Evolutionary conservation across 2,329 filamentous ascomycete species (phyloP).

Genomic region (Stagonosporopsis vannaccii): DNA sequence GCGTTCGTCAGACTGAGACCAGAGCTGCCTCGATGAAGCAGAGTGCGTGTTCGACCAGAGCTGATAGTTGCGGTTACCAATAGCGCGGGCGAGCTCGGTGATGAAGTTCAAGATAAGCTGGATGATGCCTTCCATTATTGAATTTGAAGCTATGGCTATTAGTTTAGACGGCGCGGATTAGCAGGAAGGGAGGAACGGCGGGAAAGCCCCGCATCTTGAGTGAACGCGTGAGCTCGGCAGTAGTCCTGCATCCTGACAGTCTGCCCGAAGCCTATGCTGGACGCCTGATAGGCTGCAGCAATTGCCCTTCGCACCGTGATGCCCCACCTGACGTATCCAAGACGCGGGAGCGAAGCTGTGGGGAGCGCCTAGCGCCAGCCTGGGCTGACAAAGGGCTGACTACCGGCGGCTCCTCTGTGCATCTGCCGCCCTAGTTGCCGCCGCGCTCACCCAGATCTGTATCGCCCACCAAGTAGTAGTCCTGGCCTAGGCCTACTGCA

Average conservation of each 20-base stretch:
- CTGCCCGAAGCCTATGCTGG: neutral
- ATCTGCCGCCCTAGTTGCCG: neutral
- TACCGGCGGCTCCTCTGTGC: neutral
- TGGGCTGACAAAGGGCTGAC: conserved; percentile 12
- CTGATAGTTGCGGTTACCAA: conserved; percentile 4
- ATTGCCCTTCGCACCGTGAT: neutral
- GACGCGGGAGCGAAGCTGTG: neutral
- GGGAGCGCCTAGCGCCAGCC: neutral
- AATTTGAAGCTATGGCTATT: conserved; percentile 7
- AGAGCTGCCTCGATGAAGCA: conserved; percentile 8
- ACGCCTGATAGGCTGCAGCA: conserved; percentile 15
- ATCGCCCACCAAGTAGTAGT: neutral
- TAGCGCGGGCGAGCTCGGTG: neutral
- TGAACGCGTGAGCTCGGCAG: neutral
- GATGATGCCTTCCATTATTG: conserved; percentile 9
- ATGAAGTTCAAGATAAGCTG: conserved; percentile 6
- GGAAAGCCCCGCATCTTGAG: conserved; percentile 9
- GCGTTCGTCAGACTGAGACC: conserved; percentile 11
- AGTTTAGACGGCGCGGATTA: conserved; percentile 2
- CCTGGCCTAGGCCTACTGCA: neutral
- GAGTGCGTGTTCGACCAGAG: conserved; percentile 12
- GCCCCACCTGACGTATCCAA: neutral
- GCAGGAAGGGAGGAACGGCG: neutral
- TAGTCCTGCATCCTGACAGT: neutral
- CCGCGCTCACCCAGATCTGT: neutral